A percentile compares a stretch with the other conserved stretches of the same genome.
Conservation (phyloP, 257 asterid genomes). For the Plantago elongata region DNA sequence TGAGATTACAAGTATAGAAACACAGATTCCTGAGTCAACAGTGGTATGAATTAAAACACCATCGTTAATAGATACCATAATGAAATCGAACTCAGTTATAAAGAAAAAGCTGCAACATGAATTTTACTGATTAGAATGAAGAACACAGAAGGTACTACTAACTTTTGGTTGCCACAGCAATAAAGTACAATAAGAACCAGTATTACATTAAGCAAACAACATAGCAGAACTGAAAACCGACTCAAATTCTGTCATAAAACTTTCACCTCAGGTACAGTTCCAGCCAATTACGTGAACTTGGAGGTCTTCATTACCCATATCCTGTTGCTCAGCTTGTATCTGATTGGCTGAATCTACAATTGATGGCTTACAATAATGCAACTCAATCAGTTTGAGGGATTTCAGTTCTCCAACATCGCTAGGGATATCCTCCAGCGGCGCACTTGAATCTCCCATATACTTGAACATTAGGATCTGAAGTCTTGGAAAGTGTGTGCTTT, state of each 20-base stretch:
- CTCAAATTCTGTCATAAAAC: not conserved
- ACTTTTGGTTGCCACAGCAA: no score
- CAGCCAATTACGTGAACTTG: not conserved
- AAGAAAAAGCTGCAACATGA: no score
- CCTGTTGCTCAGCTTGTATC: not conserved
- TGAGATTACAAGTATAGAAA: no score
- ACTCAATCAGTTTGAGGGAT: not conserved
- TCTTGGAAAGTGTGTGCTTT: not conserved
- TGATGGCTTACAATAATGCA: not conserved
- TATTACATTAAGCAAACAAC: no score
- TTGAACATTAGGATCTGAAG: not conserved
- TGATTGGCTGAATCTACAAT: slow-evolving; percentile 1
- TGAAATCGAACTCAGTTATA: no score
- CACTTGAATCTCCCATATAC: not conserved
- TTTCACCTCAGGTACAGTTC: not conserved
- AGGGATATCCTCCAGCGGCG: not conserved
- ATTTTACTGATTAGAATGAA: no score
- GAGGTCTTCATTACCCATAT: slow-evolving; percentile 1
- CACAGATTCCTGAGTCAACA: no score
- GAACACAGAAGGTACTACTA: no score
- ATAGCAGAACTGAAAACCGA: no score
- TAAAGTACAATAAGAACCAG: no score
- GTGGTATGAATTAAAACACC: no score
- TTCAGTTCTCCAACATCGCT: not conserved
- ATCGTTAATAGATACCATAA: no score